phyloP scores from a whole-genome alignment of 1,139 yeast genomes.

The Taphrina sp. region DNA sequence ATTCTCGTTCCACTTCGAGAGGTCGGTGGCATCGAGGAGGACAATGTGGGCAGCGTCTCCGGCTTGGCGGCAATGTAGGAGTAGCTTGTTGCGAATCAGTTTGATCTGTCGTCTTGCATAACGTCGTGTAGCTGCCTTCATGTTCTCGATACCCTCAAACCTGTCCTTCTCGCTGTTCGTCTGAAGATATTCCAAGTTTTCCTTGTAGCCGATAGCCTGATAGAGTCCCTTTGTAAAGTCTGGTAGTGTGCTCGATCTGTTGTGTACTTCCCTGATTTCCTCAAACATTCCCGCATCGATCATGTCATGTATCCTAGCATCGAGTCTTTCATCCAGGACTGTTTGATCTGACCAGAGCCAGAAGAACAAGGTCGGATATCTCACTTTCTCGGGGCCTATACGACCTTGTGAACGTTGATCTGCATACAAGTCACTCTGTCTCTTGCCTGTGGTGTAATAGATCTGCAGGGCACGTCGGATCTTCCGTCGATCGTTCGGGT shows the following conservation, averaged over 20 bases:
- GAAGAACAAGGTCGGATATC: conserved; percentile 66
- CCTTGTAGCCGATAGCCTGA: conserved; percentile 96
- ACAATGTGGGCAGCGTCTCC: conserved; percentile 58
- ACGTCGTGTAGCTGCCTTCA: conserved; percentile 81
- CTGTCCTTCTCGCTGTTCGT: conserved; percentile 38
- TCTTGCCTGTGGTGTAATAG: conserved; percentile 61
- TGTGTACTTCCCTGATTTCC: conserved; percentile 63
- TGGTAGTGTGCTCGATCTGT: conserved; percentile 36
- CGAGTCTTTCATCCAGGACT: conserved; percentile 62
- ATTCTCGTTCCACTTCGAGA: conserved; percentile 56
- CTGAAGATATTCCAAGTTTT: conserved; percentile 76
- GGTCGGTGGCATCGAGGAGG: conserved; percentile 73
- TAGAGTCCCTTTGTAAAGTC: conserved; percentile 74
- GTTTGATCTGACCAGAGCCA: conserved; percentile 81
- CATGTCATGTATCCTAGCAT: conserved; percentile 81
- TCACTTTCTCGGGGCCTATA: conserved; percentile 34
- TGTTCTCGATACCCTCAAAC: conserved; percentile 51
- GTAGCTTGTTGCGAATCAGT: conserved; percentile 77
- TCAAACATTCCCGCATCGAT: conserved; percentile 61
- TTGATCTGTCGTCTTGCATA: conserved; percentile 89
- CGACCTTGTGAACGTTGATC: conserved; percentile 50
- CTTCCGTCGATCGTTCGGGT: conserved; percentile 83
- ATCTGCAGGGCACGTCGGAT: conserved; percentile 79
- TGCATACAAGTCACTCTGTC: conserved; percentile 68
- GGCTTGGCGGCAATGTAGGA: conserved; percentile 54